A percentile compares a stretch with the other conserved stretches of the same genome.
Evolutionary conservation across 2,329 filamentous ascomycete genomes (phyloP).

Genomic region (Trichoderma sp.): DNA sequence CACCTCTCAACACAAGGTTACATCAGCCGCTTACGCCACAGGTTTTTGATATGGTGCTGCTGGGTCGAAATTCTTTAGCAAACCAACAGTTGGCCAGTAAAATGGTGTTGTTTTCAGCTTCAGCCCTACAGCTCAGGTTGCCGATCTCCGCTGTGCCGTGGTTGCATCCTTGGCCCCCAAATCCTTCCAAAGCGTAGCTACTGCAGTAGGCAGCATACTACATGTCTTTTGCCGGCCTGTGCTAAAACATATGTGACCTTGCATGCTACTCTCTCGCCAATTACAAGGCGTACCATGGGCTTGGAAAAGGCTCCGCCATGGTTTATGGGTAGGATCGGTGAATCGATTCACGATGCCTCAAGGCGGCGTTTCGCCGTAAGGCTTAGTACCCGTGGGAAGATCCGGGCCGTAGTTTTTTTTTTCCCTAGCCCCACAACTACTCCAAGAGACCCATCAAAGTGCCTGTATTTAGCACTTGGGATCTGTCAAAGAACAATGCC

Average conservation of each 20-base stretch:
- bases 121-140: conserved; percentile 24
- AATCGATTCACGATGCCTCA: conserved; percentile 13
- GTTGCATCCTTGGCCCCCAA: conserved; percentile 27
- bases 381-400: conserved; percentile 7
- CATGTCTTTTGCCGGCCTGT: conserved; percentile 2
- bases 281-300: conserved; percentile 15
- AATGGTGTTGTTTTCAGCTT: conserved; percentile 18
- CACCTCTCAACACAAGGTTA: background rate
- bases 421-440: background rate
- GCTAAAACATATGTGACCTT: conserved; percentile 20
- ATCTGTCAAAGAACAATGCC: background rate
- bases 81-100: conserved; percentile 16
- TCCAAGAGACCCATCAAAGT: background rate
- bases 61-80: background rate
- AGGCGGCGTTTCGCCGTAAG: conserved; percentile 1
- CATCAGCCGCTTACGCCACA: background rate
- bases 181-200: conserved; percentile 19
- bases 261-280: conserved; percentile 19
- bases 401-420: background rate
- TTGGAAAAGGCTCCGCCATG: conserved; percentile 16
- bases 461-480: background rate
- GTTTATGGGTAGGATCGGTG: conserved; percentile 9
- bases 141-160: conserved; percentile 25
- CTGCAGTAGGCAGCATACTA: conserved; percentile 15
- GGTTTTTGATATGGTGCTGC: background rate